Evolutionary conservation across 192 early-diverging fungal genomes (phyloP), one percentile per base, ranked within the genome.

Genomic region (Gamsiella multidivaricata): DNA sequence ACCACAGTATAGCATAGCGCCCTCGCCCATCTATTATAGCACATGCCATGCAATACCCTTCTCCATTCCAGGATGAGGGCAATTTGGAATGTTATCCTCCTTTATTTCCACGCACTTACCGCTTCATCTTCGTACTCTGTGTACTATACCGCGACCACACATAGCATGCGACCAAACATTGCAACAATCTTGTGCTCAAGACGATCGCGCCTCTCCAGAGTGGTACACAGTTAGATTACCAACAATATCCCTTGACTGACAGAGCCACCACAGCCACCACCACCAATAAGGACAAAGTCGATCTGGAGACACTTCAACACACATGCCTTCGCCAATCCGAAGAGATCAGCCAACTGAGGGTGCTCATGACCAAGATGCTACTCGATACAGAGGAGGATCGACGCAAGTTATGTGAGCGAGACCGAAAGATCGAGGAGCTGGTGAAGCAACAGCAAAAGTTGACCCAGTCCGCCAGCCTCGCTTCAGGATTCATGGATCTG

Each of bases 291-390:
- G 54, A 14, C 36, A 53, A 55, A 26, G 7, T 46, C 25, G 65
- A 69, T n/a, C 10, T 64, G n/a, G 49, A 65, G 0, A 18, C 42
- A 5, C 47, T 78, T 37, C 65, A 78, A 23, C 59, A 60, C 26
- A 78, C 59, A 39, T 78, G 66, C 23, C 31, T 58, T 33, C 74
- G 65, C 17, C 74, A 78, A 50, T 57, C 61, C 2, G 20, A 46
- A 20, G 74, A 78, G 54, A 78, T 78, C 17, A 37, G 45, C 12
- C 74, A 78, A 18, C 61, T 78, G 36, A 78, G 69, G 61, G 66
- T 69, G 11, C 39, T 63, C 5, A 43, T 78, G 41, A 43, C 74
- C 29, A 68, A 51, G 31, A 36, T 78, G 52, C 15, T 66, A 12
- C 59, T 64, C 3, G 66, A 78, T 6, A 54, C 66, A 10, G 74